Base-by-base conservation (phyloP, 2,329 filamentous ascomycete species). In the Ophiostoma himal-ulmi region DNA sequence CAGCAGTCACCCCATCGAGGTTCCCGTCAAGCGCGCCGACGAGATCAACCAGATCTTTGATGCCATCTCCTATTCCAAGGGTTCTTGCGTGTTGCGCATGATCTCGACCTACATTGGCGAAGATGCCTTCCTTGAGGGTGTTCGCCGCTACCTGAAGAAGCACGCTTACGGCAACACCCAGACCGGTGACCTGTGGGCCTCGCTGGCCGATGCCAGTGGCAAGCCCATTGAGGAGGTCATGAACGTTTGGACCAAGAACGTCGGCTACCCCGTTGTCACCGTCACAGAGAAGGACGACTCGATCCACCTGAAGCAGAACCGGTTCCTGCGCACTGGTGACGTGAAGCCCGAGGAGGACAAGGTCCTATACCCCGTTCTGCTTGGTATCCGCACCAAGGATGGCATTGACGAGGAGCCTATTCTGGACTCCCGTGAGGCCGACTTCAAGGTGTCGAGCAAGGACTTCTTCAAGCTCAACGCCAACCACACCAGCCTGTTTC, bases 1-100 rank as follows among this genome's bases (percentile, higher is more conserved):
- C 75, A 97, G 93, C 86, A 96, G 93, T 77, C 94, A 98, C 79
- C 94, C 94, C 6, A 96, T 98, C 71, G 94, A 98, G 80, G 94
- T 97, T 0, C 94, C 94, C 1, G 93, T 98, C 73, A 96, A 97
- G 85, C 90, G 91, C 71, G 94, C 94, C 37, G 93, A 96, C 75
- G 93, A 98, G 80, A 94, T 98, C 79, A 97, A 97, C 81, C 94
- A 98, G 82, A 98, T 98, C 75, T 98, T 98, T 76, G 94, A 98
- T 78, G 92, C 93, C 73, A 98, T 98, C 75, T 97, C 94, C 0
- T 98, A 98, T 81, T 94, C 93, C 70, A 98, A 98, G 83, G 94
- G 94, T 22, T 97, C 94, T 13, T 96, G 93, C 76, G 94, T 98
- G 44, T 85, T 98, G 72, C 91, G 94, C 77, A 98, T 98, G 94